A percentile compares a stretch with the other conserved stretches of the same genome.
Evolutionary conservation across 495 filamentous ascomycete species (phyloP).

Genomic region (Aspergillus conjunctus): DNA sequence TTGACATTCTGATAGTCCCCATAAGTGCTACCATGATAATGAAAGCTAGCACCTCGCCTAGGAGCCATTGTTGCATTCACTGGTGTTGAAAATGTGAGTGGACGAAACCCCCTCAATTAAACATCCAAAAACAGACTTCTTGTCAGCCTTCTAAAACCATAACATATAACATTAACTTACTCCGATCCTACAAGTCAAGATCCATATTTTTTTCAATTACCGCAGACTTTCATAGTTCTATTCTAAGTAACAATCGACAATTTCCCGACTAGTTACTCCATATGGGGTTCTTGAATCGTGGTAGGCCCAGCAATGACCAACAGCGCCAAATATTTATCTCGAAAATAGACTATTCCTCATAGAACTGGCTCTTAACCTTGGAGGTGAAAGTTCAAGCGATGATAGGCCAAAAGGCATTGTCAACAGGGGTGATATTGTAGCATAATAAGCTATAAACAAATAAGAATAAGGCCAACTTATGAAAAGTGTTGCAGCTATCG

Average conservation of each 20-base stretch:
- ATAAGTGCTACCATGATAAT: not conserved
- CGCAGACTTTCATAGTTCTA: not conserved
- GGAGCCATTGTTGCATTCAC: not conserved
- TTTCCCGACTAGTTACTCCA: not conserved
- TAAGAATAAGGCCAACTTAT: no score
- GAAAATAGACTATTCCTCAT: no score
- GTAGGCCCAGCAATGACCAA: not conserved
- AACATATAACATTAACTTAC: not conserved
- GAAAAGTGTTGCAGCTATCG: no score
- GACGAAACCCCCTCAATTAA: no score
- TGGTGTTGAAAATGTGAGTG: not conserved
- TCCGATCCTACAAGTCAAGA: not conserved
- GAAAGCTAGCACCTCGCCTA: slow-evolving; percentile 1
- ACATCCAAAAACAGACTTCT: no score
- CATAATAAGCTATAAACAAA: no score
- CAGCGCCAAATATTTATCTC: not conserved
- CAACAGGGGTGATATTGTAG: no score
- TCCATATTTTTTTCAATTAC: not conserved
- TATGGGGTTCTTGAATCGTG: not conserved
- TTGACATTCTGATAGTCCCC: not conserved
- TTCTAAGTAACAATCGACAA: not conserved
- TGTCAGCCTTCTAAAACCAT: no score
- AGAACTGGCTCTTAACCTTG: no score
- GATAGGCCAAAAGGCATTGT: no score
- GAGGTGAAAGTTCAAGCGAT: no score